These are phyloP conservation scores for Beauveria bassiana DNA, from an alignment of 2,329 filamentous ascomycete species.

Conservation along the genomic window DNA sequence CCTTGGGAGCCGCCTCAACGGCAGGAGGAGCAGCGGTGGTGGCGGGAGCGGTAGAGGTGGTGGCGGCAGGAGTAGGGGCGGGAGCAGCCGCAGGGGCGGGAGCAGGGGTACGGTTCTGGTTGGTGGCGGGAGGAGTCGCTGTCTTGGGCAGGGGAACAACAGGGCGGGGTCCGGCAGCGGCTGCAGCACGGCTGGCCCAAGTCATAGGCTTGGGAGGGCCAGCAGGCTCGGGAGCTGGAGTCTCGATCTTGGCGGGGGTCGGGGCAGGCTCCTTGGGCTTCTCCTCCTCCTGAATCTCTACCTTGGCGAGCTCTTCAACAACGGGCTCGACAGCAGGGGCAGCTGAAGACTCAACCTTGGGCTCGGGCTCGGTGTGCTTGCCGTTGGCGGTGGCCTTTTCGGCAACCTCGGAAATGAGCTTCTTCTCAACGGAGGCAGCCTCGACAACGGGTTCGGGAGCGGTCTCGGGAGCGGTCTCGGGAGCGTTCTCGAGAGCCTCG, in stretches of 20 bases:
- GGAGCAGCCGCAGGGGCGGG: constrained; percentile 35
- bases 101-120: constrained; percentile 44
- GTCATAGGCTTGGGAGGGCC: constrained; percentile 54
- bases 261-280: constrained; percentile 58
- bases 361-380: constrained; percentile 11
- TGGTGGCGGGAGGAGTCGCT: constrained; percentile 40
- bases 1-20: constrained; percentile 37
- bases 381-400: constrained; percentile 18
- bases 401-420: constrained; percentile 20
- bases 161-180: constrained; percentile 46
- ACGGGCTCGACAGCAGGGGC: constrained; percentile 17
- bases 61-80: constrained; percentile 36
- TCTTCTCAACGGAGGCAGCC: constrained; percentile 11
- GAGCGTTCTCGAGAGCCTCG: constrained; percentile 21
- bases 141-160: constrained; percentile 52
- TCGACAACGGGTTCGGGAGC: constrained; percentile 20
- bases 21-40: constrained; percentile 23
- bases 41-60: constrained; percentile 29
- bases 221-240: constrained; percentile 42
- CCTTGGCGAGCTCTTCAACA: constrained; percentile 45
- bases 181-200: constrained; percentile 65
- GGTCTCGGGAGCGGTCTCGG: constrained; percentile 22
- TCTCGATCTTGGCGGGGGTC: constrained; percentile 33
- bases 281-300: constrained; percentile 50
- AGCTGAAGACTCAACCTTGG: constrained; percentile 15